phyloP scores from a whole-genome alignment of 805 yeast species.

The Saccharomycopsis synnaedendra region DNA sequence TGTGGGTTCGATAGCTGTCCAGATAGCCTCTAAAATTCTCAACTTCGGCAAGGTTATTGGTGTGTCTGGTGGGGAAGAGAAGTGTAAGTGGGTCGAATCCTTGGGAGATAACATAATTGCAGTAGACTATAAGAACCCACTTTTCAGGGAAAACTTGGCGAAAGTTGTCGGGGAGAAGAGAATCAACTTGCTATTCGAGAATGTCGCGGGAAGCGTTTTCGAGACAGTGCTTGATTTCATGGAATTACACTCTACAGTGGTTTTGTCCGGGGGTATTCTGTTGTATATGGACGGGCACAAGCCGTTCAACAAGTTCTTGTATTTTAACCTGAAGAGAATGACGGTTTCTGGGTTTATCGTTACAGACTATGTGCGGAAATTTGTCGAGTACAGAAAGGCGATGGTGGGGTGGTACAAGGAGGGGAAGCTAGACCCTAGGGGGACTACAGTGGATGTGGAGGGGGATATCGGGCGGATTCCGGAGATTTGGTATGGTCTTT shows the following conservation, averaged over 20 bases:
- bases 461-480: slow-evolving; percentile 35
- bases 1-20: slow-evolving; percentile 53
- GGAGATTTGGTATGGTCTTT: slow-evolving; percentile 34
- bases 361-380: slow-evolving; percentile 29
- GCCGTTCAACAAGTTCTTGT: slow-evolving; percentile 28
- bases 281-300: slow-evolving; percentile 34
- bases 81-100: slow-evolving; percentile 40
- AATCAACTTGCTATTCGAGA: slow-evolving; percentile 44
- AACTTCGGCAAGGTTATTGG: slow-evolving; percentile 49
- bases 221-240: slow-evolving; percentile 28
- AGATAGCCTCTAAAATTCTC: slow-evolving; percentile 40
- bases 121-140: slow-evolving; percentile 39
- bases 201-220: slow-evolving; percentile 49
- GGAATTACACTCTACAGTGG: slow-evolving; percentile 31
- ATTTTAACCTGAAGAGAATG: slow-evolving; percentile 39
- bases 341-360: slow-evolving; percentile 43
- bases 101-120: slow-evolving; percentile 41
- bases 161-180: slow-evolving; percentile 21
- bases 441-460: slow-evolving; percentile 31
- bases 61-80: slow-evolving; percentile 48
- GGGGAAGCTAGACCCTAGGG: slow-evolving; percentile 31
- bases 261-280: slow-evolving; percentile 57
- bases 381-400: slow-evolving; percentile 27
- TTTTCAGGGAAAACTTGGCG: slow-evolving; percentile 19
- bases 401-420: slow-evolving; percentile 27